Base-by-base conservation (phyloP, 2,329 filamentous ascomycete genomes). In the Paecilomyces formosus region DNA sequence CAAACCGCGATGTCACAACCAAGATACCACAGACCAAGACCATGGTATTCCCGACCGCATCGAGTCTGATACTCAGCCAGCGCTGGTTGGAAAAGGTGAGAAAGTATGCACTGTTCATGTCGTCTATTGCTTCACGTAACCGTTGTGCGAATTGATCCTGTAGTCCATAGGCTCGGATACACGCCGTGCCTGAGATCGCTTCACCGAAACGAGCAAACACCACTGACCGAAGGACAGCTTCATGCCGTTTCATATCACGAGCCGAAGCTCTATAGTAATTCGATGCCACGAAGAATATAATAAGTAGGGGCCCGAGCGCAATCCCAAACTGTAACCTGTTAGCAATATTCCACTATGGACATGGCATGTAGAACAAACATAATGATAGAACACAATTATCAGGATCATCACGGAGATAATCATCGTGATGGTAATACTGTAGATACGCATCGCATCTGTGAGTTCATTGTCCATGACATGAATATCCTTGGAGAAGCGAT, bases 381-480 rank as follows among this genome's bases (percentile, higher is more conserved):
- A 97, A 76, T 94, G 86, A 77, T 95, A 97, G 77, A 89, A 97
- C n/a, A 90, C 88, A 67, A 97, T 94, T 76, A 96, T 95, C 64
- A 97, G 81, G 50, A 87, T 85, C 70, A 97, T 96, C 35, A 96
- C 89, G 3, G 89, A 87, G 1, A 87, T 78, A 64, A 96, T 92
- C 82, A 88, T 90, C 45, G 85, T 87, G 65, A 96, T 76, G 1
- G 91, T 96, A 66, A 97, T 78, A 66, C 92, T 88, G 78, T 93
- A 97, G 86, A 97, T 96, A 63, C 93, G 86, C 75, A 97, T 90
- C 3, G 90, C 88, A 67, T 97, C 93, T 0, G 88, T 88, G 51
- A 97, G 77, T 59, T 87, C 90, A 72, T 96, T 96, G 76, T 97
- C 94, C 91, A 97, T 95, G 58, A 94, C 90, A 68, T 97, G 91